A percentile compares a stretch with the other conserved stretches of the same genome.
Evolutionary conservation across 805 yeast species (phyloP).

Genomic region (Wickerhamomyces strasburgensis): DNA sequence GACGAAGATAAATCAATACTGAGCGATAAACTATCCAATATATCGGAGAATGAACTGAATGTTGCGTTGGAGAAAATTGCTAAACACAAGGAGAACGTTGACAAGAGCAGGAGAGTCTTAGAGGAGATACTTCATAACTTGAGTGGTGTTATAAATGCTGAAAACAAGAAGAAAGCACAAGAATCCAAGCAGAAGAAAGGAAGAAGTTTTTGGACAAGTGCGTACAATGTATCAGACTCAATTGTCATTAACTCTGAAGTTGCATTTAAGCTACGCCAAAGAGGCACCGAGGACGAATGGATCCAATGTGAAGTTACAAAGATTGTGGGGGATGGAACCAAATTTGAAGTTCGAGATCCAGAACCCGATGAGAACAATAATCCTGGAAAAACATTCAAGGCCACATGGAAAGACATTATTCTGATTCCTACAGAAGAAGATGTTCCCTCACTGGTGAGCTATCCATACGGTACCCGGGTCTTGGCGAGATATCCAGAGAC

Average conservation of each 20-base stretch:
- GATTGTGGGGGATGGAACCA: constrained; percentile 66
- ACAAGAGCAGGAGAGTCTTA: constrained; percentile 41
- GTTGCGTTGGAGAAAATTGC: constrained; percentile 36
- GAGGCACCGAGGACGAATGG: constrained; percentile 85
- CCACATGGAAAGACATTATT: constrained; percentile 74
- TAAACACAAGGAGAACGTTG: constrained; percentile 55
- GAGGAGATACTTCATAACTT: constrained; percentile 42
- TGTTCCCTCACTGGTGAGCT: constrained; percentile 39
- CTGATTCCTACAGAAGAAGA: constrained; percentile 57
- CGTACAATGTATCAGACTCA: constrained; percentile 55
- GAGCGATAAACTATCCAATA: constrained; percentile 27
- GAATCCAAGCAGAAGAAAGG: constrained; percentile 24
- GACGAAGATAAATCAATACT: constrained; percentile 33
- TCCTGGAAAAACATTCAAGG: constrained; percentile 80
- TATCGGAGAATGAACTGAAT: constrained; percentile 36
- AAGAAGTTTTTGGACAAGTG: constrained; percentile 38
- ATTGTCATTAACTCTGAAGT: constrained; percentile 71
- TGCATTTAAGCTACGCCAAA: constrained; percentile 71
- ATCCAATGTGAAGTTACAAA: constrained; percentile 87
- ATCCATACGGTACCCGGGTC: constrained; percentile 75
- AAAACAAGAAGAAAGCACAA: constrained; percentile 21
- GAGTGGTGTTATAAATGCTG: constrained; percentile 34
- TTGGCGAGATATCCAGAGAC: constrained; percentile 96
- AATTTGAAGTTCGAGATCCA: constrained; percentile 91
- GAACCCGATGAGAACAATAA: constrained; percentile 94